These are phyloP conservation scores for Malassezia globosa DNA, from an alignment of 1,284 basidiomycete species.

Conservation along the genomic window DNA sequence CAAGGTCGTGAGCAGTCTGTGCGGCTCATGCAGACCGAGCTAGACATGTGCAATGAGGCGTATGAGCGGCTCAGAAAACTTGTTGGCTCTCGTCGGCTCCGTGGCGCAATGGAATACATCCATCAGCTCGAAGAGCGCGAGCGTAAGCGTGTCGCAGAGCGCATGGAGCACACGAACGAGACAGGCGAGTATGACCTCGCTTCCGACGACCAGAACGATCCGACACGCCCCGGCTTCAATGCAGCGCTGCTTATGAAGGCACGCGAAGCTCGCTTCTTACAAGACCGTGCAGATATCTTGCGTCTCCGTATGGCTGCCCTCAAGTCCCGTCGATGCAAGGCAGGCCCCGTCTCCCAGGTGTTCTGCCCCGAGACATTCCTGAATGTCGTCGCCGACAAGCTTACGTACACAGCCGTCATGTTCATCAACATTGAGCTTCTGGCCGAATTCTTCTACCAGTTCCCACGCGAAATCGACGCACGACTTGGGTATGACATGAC, in stretches of 20 bases:
- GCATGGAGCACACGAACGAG: slow-evolving; percentile 19
- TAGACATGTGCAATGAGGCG: slow-evolving; percentile 71
- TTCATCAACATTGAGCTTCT: slow-evolving; percentile 86
- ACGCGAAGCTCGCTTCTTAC: slow-evolving; percentile 78
- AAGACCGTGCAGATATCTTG: slow-evolving; percentile 67
- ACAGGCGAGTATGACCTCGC: background rate
- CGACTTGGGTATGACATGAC: slow-evolving; percentile 81
- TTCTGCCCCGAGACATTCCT: slow-evolving; percentile 96
- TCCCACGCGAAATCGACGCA: slow-evolving; percentile 95
- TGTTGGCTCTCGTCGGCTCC: slow-evolving; percentile 72
- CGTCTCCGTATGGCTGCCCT: slow-evolving; percentile 72
- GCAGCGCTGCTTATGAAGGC: slow-evolving; percentile 59
- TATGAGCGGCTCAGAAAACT: slow-evolving; percentile 70
- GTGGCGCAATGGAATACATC: slow-evolving; percentile 68
- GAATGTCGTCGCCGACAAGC: slow-evolving; percentile 88
- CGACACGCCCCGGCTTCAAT: slow-evolving; percentile 57
- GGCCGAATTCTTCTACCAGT: slow-evolving; percentile 98
- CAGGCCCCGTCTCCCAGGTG: slow-evolving; percentile 70
- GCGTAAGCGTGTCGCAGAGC: slow-evolving; percentile 54
- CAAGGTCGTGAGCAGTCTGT: slow-evolving; percentile 64
- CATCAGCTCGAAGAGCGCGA: slow-evolving; percentile 70
- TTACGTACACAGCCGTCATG: slow-evolving; percentile 90
- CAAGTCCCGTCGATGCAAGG: slow-evolving; percentile 73
- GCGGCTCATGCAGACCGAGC: slow-evolving; percentile 70
- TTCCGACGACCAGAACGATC: slow-evolving; percentile 49